Conservation (phyloP, 129 eudicot genomes). For the Tanacetum coccineum region DNA sequence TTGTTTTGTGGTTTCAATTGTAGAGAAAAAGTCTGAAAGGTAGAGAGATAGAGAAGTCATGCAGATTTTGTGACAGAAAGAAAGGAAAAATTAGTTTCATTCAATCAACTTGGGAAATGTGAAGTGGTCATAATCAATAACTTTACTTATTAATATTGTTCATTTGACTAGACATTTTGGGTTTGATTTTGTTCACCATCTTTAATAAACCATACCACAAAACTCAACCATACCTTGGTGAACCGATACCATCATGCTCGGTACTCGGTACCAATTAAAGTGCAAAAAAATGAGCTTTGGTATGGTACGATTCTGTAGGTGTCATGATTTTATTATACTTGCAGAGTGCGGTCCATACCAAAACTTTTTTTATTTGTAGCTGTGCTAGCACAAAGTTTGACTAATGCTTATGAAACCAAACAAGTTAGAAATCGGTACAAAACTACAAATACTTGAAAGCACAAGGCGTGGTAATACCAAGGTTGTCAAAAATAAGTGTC, state of each 20-base stretch:
- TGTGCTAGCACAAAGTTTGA: too few relatives aligned
- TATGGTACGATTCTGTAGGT: too few relatives aligned
- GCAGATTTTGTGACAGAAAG: constrained; percentile 47
- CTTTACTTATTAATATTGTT: constrained; percentile 6
- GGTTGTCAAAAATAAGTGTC: too few relatives aligned
- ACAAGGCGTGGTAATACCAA: too few relatives aligned
- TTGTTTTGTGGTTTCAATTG: constrained; percentile 26
- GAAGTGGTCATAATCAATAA: constrained; percentile 26
- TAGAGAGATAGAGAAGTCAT: constrained; percentile 24
- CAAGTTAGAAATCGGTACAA: too few relatives aligned
- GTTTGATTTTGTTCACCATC: not conserved
- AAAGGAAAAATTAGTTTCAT: constrained; percentile 42
- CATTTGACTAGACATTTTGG: constrained; percentile 27
- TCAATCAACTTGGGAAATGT: constrained; percentile 45
- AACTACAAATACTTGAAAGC: too few relatives aligned
- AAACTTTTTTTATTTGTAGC: too few relatives aligned
- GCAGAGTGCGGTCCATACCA: too few relatives aligned
- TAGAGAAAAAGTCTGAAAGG: constrained; percentile 35
- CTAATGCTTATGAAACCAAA: too few relatives aligned
- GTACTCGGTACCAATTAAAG: not conserved
- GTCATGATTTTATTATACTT: too few relatives aligned
- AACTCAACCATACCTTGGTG: too few relatives aligned
- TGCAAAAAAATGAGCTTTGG: too few relatives aligned
- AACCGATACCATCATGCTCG: not conserved
- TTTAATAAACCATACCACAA: not conserved